Conservation (phyloP, 768 basidiomycete genomes). For the Pulveroboletus sp. region DNA sequence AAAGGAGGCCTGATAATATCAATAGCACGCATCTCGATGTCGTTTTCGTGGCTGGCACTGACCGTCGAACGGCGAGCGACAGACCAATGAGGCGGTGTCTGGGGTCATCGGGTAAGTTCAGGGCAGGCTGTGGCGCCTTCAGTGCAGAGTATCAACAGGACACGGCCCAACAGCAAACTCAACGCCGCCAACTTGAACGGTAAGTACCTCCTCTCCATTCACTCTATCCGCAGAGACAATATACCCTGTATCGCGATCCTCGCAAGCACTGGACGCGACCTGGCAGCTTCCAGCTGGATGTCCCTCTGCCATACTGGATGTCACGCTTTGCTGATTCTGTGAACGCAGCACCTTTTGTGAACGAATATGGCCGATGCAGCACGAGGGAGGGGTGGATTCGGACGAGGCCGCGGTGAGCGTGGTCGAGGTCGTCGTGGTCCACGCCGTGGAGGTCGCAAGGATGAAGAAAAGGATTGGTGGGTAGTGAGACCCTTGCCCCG, state of each 20-base stretch:
- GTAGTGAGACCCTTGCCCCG: conserved; percentile 17
- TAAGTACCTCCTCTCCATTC: conserved; percentile 28
- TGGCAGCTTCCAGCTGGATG: conserved; percentile 44
- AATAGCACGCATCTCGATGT: too few relatives aligned
- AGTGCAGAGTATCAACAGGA: conserved; percentile 2
- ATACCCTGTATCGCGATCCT: not conserved
- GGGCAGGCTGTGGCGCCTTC: conserved; percentile 22
- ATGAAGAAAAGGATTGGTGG: conserved; percentile 99
- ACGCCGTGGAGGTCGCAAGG: conserved; percentile 95
- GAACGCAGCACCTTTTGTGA: conserved; percentile 21
- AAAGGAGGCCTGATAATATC: not conserved
- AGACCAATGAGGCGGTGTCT: conserved; percentile 10
- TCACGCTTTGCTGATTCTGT: conserved; percentile 28
- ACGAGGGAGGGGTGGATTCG: conserved; percentile 89
- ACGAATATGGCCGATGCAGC: conserved; percentile 80
- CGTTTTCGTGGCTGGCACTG: not conserved
- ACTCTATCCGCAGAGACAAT: not conserved
- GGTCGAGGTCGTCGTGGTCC: conserved; percentile 69
- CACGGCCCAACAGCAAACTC: conserved; percentile 16
- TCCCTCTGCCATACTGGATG: conserved; percentile 36
- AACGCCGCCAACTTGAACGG: conserved; percentile 28
- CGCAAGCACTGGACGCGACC: not conserved
- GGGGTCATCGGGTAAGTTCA: conserved; percentile 22
- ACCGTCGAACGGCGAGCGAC: conserved; percentile 2
- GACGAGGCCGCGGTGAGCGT: conserved; percentile 74